Evolutionary conservation across 176 grass and related monocot genomes (phyloP), one percentile per base, ranked within the genome.

Genomic region (Triticum timopheevii): DNA sequence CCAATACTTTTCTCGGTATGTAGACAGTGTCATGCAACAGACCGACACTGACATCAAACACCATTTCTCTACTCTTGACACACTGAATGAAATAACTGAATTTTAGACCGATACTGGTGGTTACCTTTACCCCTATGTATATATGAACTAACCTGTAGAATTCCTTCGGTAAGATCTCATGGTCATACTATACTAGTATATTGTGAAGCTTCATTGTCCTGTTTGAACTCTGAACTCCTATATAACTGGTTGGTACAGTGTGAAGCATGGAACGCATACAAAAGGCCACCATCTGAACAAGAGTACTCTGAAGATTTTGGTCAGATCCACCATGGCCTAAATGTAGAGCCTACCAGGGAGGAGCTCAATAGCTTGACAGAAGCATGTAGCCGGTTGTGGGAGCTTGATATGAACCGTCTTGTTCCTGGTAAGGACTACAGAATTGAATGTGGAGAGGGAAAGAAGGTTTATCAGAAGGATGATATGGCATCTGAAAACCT

Each of bases 391-490:
- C 80, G 77, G 22, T 76, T 98, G 65, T 98, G 96, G 96, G 92
- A 96, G 45, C 92, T 98, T 19, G 96, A 98, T 76, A 28, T 88
- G 58, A 96, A 98, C 72, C 90, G 92, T 76, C 83, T 98, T 11
- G 72, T 92, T 84, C 96, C 96, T 73, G 93, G 90, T 72, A 92
- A 92, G 77, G 92, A 96, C 87, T 98, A 96, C 65, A 86, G 73
- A 69, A 96, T 98, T 3, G 87, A 96, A 59, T 91, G 90, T 76
- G 93, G 96, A 4, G 84, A 94, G 22, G 96, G 96, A 28, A 98
- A 98, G 83, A 98, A 96, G 82, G 93, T 98, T 61, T 98, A 98
- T 67, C 86, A 90, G 64, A 85, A 94, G 86, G 96, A 90, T 36
- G 93, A 98, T 85, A 94, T 89, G 93, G 93, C 96, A 73, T 77